Conservation (phyloP, 805 yeast species). For the Kodamaea leandrae region DNA sequence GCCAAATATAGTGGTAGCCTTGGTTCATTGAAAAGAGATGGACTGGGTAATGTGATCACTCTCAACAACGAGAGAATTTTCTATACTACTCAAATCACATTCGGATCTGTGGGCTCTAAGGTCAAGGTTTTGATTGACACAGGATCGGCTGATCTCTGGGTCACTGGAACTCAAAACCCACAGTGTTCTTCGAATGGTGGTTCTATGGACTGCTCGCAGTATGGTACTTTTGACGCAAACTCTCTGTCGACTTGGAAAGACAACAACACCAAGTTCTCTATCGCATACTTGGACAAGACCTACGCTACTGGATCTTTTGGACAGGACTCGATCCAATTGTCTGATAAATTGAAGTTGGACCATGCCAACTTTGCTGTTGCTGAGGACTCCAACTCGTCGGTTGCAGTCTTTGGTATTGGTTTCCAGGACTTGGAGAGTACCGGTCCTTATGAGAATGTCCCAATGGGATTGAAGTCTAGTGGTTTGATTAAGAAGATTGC, state of each 20-base stretch:
- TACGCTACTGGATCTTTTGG: slow-evolving; percentile 53
- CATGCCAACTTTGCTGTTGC: slow-evolving; percentile 19
- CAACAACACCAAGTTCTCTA: slow-evolving; percentile 24
- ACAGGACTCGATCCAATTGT: slow-evolving; percentile 18
- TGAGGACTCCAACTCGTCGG: slow-evolving; percentile 12
- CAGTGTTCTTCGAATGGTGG: slow-evolving; percentile 25
- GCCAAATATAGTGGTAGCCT: neutral
- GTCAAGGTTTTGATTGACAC: slow-evolving; percentile 65
- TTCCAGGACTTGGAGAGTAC: slow-evolving; percentile 15
- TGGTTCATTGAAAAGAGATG: neutral
- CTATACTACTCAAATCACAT: slow-evolving; percentile 17
- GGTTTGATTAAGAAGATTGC: slow-evolving; percentile 56
- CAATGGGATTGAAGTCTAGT: slow-evolving; percentile 53
- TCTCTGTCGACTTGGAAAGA: slow-evolving; percentile 15
- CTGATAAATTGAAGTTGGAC: slow-evolving; percentile 12
- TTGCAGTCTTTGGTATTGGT: slow-evolving; percentile 23
- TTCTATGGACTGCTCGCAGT: slow-evolving; percentile 17
- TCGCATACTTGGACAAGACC: slow-evolving; percentile 48
- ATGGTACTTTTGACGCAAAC: slow-evolving; percentile 20
- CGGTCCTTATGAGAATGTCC: slow-evolving; percentile 60
- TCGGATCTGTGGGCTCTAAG: slow-evolving; percentile 61
- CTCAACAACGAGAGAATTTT: slow-evolving; percentile 14
- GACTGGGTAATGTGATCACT: slow-evolving; percentile 1
- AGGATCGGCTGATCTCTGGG: slow-evolving; percentile 76
- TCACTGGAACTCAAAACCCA: slow-evolving; percentile 24